Evolutionary conservation across 2,329 filamentous ascomycete species (phyloP), one percentile per base, ranked within the genome.

Genomic region (Aaosphaeria pasadenensis): DNA sequence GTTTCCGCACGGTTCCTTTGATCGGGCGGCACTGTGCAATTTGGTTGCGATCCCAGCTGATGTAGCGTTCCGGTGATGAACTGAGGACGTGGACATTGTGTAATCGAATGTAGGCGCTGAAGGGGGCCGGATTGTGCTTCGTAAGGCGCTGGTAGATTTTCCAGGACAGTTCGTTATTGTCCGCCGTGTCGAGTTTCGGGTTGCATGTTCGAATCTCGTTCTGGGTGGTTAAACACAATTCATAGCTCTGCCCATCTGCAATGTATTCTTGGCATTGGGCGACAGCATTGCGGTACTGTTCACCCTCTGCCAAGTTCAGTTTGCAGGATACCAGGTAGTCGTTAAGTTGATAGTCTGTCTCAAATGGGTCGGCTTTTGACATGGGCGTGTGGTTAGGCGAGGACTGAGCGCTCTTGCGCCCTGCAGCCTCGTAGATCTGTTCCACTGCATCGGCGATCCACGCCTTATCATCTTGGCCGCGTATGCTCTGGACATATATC

Each of bases 1-100:
- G 82, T 60, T 95, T 95, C 58, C 85, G 85, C n/a, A 96, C 90
- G 0, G 92, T 97, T 42, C 92, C 92, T 74, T 97, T 97, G 83
- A 97, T 97, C 0, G 92, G 92, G 6, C 91, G 84, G 79, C 96
- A 94, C 52, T 87, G 84, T 65, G 86, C 89, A 39, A 75, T 70
- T 1, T 86, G 85, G 1, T 63, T 56, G 38, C 79, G 74, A 38
- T 78, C 76, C 82, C 83, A 88, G 47, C 82, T 83, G 11, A 97
- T 80, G 64, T 96, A 97, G 3, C 91, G 87, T 71, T 97, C 92
- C 0, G 92, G 92, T 4, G 89, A 95, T 60, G 86, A 88, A 69
- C 87, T 88, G 40, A 95, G 76, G 30, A 97, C 78, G 1, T 89
- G 91, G 4, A 76, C 55, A 30, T 69, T 71, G 43, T 64, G 59